Evolutionary conservation across 176 grass and related monocot species (phyloP).

Genomic region (Paspalum vaginatum): DNA sequence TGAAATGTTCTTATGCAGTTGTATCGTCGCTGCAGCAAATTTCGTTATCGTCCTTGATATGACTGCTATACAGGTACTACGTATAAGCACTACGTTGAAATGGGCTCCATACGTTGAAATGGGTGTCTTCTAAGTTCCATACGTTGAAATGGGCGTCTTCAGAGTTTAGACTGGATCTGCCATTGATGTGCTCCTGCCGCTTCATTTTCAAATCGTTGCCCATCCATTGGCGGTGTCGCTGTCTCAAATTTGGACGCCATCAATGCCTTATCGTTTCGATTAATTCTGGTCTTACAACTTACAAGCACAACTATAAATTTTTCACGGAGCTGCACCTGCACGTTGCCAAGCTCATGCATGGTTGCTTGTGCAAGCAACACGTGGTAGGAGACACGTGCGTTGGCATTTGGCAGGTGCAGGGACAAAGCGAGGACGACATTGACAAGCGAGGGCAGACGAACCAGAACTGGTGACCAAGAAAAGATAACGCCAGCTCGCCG

Average conservation of each 20-base stretch:
- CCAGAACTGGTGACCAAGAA: constrained; percentile 3
- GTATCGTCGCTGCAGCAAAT: background rate
- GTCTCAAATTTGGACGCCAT: background rate
- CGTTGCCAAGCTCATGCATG: background rate
- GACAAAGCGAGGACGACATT: constrained; percentile 12
- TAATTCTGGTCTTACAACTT: background rate
- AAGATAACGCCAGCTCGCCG: constrained; percentile 25
- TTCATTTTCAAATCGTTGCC: background rate
- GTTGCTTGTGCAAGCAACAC: background rate
- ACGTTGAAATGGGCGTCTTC: background rate
- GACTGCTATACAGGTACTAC: too few relatives aligned
- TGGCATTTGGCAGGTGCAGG: constrained; percentile 12
- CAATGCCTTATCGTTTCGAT: background rate
- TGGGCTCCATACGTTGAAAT: too few relatives aligned
- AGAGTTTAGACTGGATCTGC: background rate
- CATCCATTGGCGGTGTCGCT: background rate
- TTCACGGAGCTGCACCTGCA: background rate
- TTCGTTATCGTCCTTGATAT: background rate
- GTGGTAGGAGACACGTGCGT: background rate
- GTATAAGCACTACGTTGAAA: too few relatives aligned
- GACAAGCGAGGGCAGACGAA: background rate
- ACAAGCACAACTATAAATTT: background rate
- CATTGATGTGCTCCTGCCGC: background rate
- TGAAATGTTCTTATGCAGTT: background rate
- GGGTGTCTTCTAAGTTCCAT: too few relatives aligned